Base-by-base conservation (phyloP, 495 filamentous ascomycete species). In the Terfezia claveryi region DNA sequence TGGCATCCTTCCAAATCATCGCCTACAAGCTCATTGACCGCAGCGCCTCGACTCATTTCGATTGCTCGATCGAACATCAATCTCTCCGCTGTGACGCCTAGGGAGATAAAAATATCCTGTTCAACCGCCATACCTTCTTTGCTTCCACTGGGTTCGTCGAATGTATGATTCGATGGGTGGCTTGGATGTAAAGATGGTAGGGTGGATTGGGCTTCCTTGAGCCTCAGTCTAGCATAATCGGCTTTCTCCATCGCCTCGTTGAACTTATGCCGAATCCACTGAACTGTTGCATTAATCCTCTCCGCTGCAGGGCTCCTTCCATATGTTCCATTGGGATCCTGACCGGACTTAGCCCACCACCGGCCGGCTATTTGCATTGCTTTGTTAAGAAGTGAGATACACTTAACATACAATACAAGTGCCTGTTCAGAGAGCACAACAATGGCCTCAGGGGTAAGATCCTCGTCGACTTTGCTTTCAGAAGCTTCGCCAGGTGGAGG, bases 41-140 rank as follows among this genome's bases (percentile, higher is more conserved):
- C 91, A 7, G 91, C 87, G 2, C 84, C 76, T 38, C 87, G 80
- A 60, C 86, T 94, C 91, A 98, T 94, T 66, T 98, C 91, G 23
- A 94, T 68, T 4, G 91, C 91, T 12, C 91, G 85, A 59, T 98
- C 92, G 61, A 94, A 98, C 92, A 98, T 98, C 51, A 98, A 69
- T 68, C 85, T 93, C 69, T 95, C 91, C 0, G 91, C 91, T 20
- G 87, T 94, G 44, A 95, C 78, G 7, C 89, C 89, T 7, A 77
- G 72, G 2, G 73, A 78, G 12, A 83, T 59, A 17, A 72, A 64
- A 10, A 75, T 72, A 0, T 72, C 71, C 38, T 72, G 71, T 1
- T 66, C 64, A 16, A 44, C 10, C 0, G 74, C 68, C n/a, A 77
- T 70, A 53, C 83, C 84, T 2, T 78, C 73, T 37, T 76, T 79